Base-by-base conservation (phyloP, 495 filamentous ascomycete genomes). In the Penicillium ucsense region DNA sequence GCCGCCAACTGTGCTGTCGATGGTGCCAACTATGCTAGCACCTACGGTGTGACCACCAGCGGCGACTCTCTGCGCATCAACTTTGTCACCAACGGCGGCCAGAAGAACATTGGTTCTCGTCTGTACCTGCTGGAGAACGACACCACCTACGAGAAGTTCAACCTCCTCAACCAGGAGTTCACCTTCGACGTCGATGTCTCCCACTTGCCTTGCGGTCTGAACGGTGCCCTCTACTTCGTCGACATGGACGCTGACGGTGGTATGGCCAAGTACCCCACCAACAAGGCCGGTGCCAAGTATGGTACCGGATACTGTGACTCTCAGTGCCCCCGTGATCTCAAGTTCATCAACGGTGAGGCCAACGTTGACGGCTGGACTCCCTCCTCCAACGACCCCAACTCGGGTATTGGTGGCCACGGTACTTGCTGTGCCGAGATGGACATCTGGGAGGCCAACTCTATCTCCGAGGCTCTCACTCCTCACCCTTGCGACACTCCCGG, bases 281-380 rank as follows among this genome's bases (percentile, higher is more conserved):
- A 88, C 70, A 74, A 75, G 35, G 84, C 83, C 4, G 84, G 84
- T 36, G 83, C 84, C 38, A 70, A 68, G 41, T 86, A 84, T 46
- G 84, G 84, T n/a, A 85, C 84, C 0, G 84, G 84, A 0, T 88
- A 88, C 61, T 88, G 84, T 52, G 84, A 88, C 61, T 78, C 82
- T 8, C 83, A 87, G 61, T 88, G 84, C 54, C 77, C 78, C 1
- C 68, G 68, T 9, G 79, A 82, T 50, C 57, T 82, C 45, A 80
- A 79, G 51, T 88, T 86, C 65, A 83, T 86, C 62, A 74, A 84
- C 52, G 83, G 81, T n/a, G 59, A 75, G 61, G 54, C 46, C 65
- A 84, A 84, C 62, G 51, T 75, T 9, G 81, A 82, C 28, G 77
- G 75, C 56, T 84, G 81, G 82, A 36, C 52, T 40, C 60, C 72